Evolutionary conservation across 2,329 filamentous ascomycete genomes (phyloP), one percentile per base, ranked within the genome.

Genomic region (Colletotrichum falcatum): DNA sequence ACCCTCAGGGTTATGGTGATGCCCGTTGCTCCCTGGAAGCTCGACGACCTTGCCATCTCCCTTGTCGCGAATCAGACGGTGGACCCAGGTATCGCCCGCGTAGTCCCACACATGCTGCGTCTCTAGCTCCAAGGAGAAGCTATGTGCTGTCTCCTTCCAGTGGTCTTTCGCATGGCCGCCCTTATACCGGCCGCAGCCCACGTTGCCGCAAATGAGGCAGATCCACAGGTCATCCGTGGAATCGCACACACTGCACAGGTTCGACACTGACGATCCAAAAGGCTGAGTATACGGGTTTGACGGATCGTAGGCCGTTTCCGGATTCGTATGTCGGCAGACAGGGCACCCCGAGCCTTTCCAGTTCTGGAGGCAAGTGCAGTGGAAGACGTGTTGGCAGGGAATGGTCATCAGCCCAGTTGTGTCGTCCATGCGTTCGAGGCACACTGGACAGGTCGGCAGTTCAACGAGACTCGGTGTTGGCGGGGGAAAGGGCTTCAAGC

Each of bases 21-120:
- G 75, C 6, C 76, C 75, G 23, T 78, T 84, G 70, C 86, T 83
- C 2, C 88, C 87, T 0, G 94, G 94, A n/a, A 98, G 86, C 79
- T 98, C 95, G 23, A 98, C 92, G 3, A 97, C 87, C 80, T 97
- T 97, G 30, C 94, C 94, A 79, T 97, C 94, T 12, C 94, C 91
- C 83, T 98, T 97, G 77, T 94, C 94, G 74, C 97, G 92, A 66
- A 99, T 97, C 61, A 98, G 89, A 12, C 96, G 91, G 81, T 99
- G 96, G 59, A 98, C 96, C 86, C 97, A 99, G 77, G 92, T 93
- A 78, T 99, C 96, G 5, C 94, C 94, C 0, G 93, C 94, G 74
- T 99, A 99, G 81, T 99, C 96, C 96, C 96, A 99, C 1, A 99
- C 95, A 75, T 97, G 92, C 79, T 99, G 95, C 0, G 94, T 97